Percentiles rank a stretch among this genome's conserved stretches.
Conservation (phyloP, 257 asterid genomes). For the Thymus quinquecostatus region DNA sequence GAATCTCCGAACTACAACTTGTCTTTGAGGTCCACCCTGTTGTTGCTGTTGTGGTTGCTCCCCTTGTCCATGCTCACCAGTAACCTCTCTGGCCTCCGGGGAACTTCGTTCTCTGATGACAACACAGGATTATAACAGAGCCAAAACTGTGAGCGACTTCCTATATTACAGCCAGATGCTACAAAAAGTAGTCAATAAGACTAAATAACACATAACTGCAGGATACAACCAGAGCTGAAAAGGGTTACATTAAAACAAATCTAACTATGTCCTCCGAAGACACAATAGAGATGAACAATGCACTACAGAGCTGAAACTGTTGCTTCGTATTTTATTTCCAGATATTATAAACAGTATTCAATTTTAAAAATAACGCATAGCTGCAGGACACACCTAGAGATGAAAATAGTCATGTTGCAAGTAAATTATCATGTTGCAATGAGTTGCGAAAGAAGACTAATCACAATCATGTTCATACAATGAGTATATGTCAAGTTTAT, state of each 20-base stretch:
- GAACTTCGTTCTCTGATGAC: constrained; percentile 59
- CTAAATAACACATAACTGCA: neutral
- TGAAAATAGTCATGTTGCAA: neutral
- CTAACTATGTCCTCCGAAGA: constrained; percentile 51
- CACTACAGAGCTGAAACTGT: constrained; percentile 18
- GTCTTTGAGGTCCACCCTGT: constrained; percentile 72
- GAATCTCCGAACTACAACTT: constrained; percentile 77
- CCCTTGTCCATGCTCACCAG: constrained; percentile 71
- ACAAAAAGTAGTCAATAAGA: neutral
- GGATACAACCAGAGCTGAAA: neutral
- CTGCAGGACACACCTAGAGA: constrained; percentile 13
- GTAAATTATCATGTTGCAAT: neutral
- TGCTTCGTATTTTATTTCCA: constrained; percentile 4
- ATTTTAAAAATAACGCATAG: neutral
- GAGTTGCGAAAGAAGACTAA: neutral
- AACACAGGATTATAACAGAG: constrained; percentile 21
- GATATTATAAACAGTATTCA: neutral
- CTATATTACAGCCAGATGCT: neutral
- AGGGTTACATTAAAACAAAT: neutral
- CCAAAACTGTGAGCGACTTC: constrained; percentile 9
- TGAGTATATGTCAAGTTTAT: neutral
- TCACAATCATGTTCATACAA: neutral
- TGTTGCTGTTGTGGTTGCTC: constrained; percentile 62
- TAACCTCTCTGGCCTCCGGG: constrained; percentile 56
- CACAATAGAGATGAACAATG: constrained; percentile 17